These are phyloP conservation scores for Euphrasia confusa DNA, from an alignment of 257 asterid species.

Conservation along the genomic window DNA sequence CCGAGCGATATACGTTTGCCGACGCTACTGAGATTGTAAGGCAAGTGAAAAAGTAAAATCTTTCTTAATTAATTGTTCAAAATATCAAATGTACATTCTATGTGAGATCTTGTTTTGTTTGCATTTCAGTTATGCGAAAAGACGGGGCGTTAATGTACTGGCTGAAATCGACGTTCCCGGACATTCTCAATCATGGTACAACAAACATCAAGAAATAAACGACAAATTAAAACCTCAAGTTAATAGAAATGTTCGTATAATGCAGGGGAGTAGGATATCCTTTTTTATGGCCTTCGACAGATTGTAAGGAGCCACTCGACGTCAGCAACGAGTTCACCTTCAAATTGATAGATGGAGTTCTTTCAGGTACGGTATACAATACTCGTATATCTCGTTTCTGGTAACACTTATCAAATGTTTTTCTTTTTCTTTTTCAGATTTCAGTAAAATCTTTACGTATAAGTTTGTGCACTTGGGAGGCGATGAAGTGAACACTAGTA, in stretches of 20 bases:
- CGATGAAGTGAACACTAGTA: constrained; percentile 85
- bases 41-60: constrained; percentile 46
- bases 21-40: constrained; percentile 82
- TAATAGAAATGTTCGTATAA: neutral
- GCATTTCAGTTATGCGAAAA: constrained; percentile 66
- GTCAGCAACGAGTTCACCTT: constrained; percentile 85
- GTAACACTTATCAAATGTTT: neutral
- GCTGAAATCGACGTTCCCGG: constrained; percentile 97
- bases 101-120: neutral
- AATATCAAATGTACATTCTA: neutral
- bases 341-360: constrained; percentile 77
- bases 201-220: neutral
- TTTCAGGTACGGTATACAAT: constrained; percentile 50
- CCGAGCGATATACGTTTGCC: constrained; percentile 64
- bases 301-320: constrained; percentile 82
- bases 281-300: constrained; percentile 67
- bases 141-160: constrained; percentile 73
- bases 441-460: constrained; percentile 88
- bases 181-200: constrained; percentile 82
- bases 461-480: constrained; percentile 92
- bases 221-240: neutral
- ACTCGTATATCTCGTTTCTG: neutral
- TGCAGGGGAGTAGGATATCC: constrained; percentile 92
- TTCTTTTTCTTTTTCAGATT: constrained; percentile 44
- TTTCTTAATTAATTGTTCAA: neutral